Evolutionary conservation across 2,329 filamentous ascomycete genomes (phyloP), one percentile per base, ranked within the genome.

Genomic region (Ophiostoma angusticollis): DNA sequence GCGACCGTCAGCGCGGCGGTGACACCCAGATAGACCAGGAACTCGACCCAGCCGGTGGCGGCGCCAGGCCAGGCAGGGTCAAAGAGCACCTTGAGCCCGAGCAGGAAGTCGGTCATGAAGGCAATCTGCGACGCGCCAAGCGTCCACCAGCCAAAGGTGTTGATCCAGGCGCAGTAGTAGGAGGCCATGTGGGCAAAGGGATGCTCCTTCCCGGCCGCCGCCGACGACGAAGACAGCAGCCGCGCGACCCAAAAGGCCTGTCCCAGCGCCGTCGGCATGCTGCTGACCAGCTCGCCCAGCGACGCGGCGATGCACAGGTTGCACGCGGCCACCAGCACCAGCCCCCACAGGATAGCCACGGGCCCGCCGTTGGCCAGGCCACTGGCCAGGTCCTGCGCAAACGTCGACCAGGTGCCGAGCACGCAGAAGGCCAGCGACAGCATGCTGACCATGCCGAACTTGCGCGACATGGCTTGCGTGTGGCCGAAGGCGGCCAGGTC

Each of bases 281-380:
- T 65, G 45, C 68, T 73, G 49, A 63, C 65, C 31, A 74, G 57
- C 52, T 75, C 71, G 33, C 68, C 71, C 29, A 74, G 57, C 3
- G 68, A 73, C 3, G 71, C 63, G 22, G 80, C 80, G 23, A 85
- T 77, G 55, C 78, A 81, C 49, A 81, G 57, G 49, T 82, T 79
- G 55, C 84, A 80, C 42, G 70, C 47, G n/a, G 75, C 80, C 25
- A 84, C 76, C 30, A 62, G 60, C 23, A 81, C 58, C 76, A 79
- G 83, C 30, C 78, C 80, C 78, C 78, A 83, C 54, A 84, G 77
- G 52, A 84, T 74, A 52, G 74, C 72, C 43, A 74, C 71, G 7
- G 78, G 74, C 2, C 79, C 79, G 43, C 79, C 79, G 45, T 72
- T 84, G 31, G 77, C 70, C 28, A 84, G 65, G 50, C 80, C 80